A percentile compares a stretch with the other conserved stretches of the same genome.
phyloP scores from a whole-genome alignment of 2,329 filamentous ascomycete genomes.

The Aspergillus chevalieri region DNA sequence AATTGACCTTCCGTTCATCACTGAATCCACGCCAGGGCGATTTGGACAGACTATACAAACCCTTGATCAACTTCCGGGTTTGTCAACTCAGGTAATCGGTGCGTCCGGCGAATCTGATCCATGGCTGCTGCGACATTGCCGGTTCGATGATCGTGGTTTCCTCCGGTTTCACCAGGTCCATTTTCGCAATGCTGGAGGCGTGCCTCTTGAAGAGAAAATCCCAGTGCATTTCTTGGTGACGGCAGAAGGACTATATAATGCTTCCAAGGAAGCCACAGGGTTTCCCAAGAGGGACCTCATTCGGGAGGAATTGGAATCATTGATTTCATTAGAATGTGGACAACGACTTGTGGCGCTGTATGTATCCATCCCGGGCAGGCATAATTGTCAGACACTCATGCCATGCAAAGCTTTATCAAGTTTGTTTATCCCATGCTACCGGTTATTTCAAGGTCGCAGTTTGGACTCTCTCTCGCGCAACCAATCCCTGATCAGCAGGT shows the following conservation, averaged over 20 bases:
- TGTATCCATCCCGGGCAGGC: not conserved
- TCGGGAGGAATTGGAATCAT: conserved; percentile 5
- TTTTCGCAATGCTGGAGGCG: conserved; percentile 25
- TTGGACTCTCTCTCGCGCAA: conserved; percentile 4
- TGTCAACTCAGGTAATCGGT: conserved; percentile 20
- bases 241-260: conserved; percentile 6
- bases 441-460: conserved; percentile 16
- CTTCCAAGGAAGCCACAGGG: conserved; percentile 7
- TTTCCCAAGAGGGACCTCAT: not conserved
- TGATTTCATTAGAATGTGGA: conserved; percentile 8
- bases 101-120: conserved; percentile 27
- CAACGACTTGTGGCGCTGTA: conserved; percentile 11
- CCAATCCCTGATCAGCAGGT: conserved; percentile 3
- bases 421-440: conserved; percentile 19
- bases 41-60: conserved; percentile 10
- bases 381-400: not conserved
- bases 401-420: conserved; percentile 11
- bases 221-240: conserved; percentile 20
- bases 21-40: not conserved
- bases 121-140: conserved; percentile 27
- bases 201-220: conserved; percentile 20
- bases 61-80: conserved; percentile 19
- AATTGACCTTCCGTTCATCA: not conserved
- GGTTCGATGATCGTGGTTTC: conserved; percentile 23
- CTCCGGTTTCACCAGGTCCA: conserved; percentile 21